A percentile compares a stretch with the other conserved stretches of the same genome.
Conservation (phyloP, 768 basidiomycete genomes). For the Leucogyrophana mollusca region DNA sequence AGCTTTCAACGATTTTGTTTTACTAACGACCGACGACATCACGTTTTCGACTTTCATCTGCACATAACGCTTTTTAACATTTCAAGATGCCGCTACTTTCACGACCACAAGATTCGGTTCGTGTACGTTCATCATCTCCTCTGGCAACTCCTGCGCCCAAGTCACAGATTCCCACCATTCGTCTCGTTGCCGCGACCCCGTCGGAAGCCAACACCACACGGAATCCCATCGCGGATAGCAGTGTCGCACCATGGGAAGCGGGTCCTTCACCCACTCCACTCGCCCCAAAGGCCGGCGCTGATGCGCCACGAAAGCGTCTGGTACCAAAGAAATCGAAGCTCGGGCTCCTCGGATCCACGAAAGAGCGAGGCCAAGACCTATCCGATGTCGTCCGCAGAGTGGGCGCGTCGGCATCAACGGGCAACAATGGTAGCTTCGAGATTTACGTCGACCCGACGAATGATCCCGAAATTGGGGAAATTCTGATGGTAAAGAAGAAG, state of each 20-base stretch:
- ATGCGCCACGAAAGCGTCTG: conserved; percentile 43
- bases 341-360: conserved; percentile 37
- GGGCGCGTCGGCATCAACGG: conserved; percentile 22
- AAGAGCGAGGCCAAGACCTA: conserved; percentile 44
- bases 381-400: conserved; percentile 61
- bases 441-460: conserved; percentile 66
- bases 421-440: conserved; percentile 48
- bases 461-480: conserved; percentile 67
- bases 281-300: conserved; percentile 26
- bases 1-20: conserved; percentile 13
- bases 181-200: conserved; percentile 68
- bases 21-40: conserved; percentile 24
- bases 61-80: conserved; percentile 27
- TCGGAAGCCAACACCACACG: conserved; percentile 40
- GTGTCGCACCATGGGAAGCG: conserved; percentile 19
- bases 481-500: conserved; percentile 76
- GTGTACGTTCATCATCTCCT: conserved; percentile 25
- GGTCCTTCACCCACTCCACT: conserved; percentile 15
- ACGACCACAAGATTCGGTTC: conserved; percentile 26
- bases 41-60: conserved; percentile 13
- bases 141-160: conserved; percentile 26
- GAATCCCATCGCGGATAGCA: conserved; percentile 27
- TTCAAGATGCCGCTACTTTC: conserved; percentile 23
- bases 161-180: conserved; percentile 55
- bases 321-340: conserved; percentile 77